A percentile compares a stretch with the other conserved stretches of the same genome.
These are phyloP conservation scores for Chamaecrista fasciculata DNA, from an alignment of 306 rosid genomes.

Conservation along the genomic window DNA sequence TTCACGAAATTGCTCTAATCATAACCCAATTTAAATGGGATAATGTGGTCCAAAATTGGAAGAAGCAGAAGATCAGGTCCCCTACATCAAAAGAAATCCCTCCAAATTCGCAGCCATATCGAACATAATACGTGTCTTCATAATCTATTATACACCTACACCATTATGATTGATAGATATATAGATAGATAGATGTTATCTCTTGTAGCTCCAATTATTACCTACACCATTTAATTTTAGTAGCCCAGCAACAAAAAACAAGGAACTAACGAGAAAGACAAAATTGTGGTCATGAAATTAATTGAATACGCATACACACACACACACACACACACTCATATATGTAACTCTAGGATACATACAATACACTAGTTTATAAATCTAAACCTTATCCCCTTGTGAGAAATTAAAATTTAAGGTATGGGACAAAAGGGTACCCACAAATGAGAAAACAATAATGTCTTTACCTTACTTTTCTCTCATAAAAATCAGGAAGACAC, in stretches of 20 bases:
- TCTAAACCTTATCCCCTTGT: constrained; percentile 11
- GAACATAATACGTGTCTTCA: background rate
- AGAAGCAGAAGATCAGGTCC: background rate
- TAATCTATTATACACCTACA: too few species aligned
- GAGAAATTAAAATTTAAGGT: constrained; percentile 9
- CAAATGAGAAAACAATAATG: constrained; percentile 32
- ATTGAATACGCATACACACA: too few species aligned
- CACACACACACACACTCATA: background rate
- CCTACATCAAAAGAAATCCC: constrained; percentile 17
- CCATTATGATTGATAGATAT: too few species aligned
- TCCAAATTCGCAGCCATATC: constrained; percentile 18
- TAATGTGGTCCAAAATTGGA: background rate
- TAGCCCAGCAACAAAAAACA: too few species aligned
- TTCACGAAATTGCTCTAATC: background rate
- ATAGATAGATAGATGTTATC: too few species aligned
- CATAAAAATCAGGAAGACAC: constrained; percentile 35
- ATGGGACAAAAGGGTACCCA: constrained; percentile 31
- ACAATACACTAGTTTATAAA: background rate
- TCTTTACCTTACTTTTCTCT: constrained; percentile 23
- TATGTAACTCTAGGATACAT: background rate
- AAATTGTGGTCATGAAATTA: background rate
- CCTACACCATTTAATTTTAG: too few species aligned
- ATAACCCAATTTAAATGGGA: background rate
- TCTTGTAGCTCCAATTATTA: too few species aligned
- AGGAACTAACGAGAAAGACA: background rate